Conservation (phyloP, 164 flowering plant genomes). For the Cinnamomum micranthum region DNA sequence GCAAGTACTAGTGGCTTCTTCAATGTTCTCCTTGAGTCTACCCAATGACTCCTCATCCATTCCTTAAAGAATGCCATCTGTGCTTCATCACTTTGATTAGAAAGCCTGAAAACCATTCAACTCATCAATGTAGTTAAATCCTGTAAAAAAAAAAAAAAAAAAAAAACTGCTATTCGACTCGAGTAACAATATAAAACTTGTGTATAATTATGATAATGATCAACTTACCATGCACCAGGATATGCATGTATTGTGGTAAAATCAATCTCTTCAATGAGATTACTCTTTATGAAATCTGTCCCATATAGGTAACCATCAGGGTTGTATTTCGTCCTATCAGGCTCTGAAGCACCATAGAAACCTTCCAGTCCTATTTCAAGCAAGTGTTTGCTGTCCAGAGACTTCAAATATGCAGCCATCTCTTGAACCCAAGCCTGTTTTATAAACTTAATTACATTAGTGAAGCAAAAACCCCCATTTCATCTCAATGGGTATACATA, state of each 20-base stretch:
- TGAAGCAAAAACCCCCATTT: neutral
- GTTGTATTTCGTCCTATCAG: conserved; percentile 19
- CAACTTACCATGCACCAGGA: conserved; percentile 28
- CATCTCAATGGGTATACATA: neutral
- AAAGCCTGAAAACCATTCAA: conserved; percentile 17
- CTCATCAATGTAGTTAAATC: too few species aligned
- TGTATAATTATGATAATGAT: too few species aligned
- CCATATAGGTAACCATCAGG: conserved; percentile 28
- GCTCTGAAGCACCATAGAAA: conserved; percentile 29
- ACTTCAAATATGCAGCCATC: conserved; percentile 28
- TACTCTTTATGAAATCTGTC: conserved; percentile 26
- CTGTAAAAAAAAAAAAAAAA: too few species aligned
- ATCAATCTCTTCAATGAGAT: conserved; percentile 27
- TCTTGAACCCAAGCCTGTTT: conserved; percentile 28
- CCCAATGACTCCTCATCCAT: conserved; percentile 31
- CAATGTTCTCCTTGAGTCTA: conserved; percentile 22
- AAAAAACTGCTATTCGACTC: neutral
- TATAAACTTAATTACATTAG: neutral
- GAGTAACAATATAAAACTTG: too few species aligned
- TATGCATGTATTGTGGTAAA: conserved; percentile 33
- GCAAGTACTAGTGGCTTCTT: conserved; percentile 27
- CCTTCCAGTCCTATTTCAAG: conserved; percentile 34
- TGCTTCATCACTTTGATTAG: conserved; percentile 13
- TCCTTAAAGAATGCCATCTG: conserved; percentile 24
- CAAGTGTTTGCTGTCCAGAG: conserved; percentile 26